phyloP scores from a whole-genome alignment of 2,329 filamentous ascomycete genomes.

The Clarireedia sp. region DNA sequence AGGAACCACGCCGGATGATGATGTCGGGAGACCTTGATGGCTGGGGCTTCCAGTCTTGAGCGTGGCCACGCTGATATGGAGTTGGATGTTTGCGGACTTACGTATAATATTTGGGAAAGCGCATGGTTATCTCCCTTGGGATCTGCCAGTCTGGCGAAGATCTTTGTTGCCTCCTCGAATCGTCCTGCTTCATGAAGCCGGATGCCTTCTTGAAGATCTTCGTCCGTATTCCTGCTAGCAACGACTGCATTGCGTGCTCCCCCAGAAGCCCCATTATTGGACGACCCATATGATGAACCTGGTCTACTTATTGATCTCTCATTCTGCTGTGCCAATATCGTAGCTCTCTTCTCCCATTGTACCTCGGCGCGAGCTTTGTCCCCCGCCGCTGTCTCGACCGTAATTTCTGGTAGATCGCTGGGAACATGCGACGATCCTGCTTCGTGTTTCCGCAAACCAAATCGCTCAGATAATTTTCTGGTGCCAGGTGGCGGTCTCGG shows the following conservation, averaged over 20 bases:
- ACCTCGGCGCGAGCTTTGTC: constrained; percentile 47
- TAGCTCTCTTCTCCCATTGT: constrained; percentile 89
- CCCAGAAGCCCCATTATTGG: constrained; percentile 16
- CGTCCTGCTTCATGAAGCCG: constrained; percentile 80
- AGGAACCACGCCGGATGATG: background rate
- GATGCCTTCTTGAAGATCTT: constrained; percentile 91
- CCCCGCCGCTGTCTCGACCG: constrained; percentile 32
- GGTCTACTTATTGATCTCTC: constrained; percentile 36
- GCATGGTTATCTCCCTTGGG: constrained; percentile 82
- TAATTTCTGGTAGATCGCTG: constrained; percentile 68
- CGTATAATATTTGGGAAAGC: constrained; percentile 86
- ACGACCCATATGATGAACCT: constrained; percentile 28
- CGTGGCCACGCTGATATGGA: background rate
- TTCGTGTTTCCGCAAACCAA: constrained; percentile 55
- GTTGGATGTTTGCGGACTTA: background rate
- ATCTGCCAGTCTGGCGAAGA: constrained; percentile 80
- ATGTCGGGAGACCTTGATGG: background rate
- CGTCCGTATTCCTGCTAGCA: constrained; percentile 47
- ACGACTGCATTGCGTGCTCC: constrained; percentile 26
- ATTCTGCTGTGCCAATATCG: constrained; percentile 67
- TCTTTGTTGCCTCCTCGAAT: constrained; percentile 67
- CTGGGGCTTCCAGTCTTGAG: background rate
- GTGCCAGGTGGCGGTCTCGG: constrained; percentile 5
- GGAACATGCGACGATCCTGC: constrained; percentile 69
- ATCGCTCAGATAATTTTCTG: constrained; percentile 56